phyloP scores from a whole-genome alignment of 164 flowering plant genomes.

The Berberis vulgaris region DNA sequence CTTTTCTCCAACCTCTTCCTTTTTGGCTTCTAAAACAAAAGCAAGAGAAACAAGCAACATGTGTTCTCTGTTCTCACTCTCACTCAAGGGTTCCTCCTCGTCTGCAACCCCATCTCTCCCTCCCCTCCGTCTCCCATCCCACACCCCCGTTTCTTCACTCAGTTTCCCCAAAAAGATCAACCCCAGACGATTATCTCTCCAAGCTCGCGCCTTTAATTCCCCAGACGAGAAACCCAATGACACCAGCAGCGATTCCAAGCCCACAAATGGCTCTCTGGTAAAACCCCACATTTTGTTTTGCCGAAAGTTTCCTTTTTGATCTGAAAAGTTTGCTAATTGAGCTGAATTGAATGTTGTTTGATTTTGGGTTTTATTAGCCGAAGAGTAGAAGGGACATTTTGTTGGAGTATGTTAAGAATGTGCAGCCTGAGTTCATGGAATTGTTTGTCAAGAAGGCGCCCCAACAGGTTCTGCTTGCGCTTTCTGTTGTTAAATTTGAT shows the following conservation, averaged over 20 bases:
- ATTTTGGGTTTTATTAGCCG: constrained; percentile 32
- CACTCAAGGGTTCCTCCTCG: not conserved
- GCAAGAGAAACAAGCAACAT: not conserved
- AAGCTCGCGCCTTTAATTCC: constrained; percentile 32
- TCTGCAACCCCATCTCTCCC: constrained; percentile 14
- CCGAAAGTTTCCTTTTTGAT: not conserved
- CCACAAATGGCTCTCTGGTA: constrained; percentile 55
- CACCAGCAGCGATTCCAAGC: constrained; percentile 34
- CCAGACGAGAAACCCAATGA: constrained; percentile 22
- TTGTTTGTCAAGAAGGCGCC: constrained; percentile 87
- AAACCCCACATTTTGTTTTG: not conserved
- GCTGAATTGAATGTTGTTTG: not conserved
- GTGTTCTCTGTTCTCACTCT: not conserved
- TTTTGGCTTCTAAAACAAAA: no score
- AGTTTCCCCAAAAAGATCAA: constrained; percentile 15
- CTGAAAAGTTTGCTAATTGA: not conserved
- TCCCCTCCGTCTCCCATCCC: constrained; percentile 10
- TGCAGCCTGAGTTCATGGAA: constrained; percentile 97
- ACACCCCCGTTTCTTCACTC: constrained; percentile 15
- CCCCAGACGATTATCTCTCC: constrained; percentile 18
- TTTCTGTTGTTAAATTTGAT: not conserved
- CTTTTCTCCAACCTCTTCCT: not conserved
- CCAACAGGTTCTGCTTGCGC: constrained; percentile 46
- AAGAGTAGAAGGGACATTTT: constrained; percentile 79
- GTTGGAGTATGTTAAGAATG: constrained; percentile 85